Evolutionary conservation across 768 basidiomycete species (phyloP), one percentile per base, ranked within the genome.

Genomic region (Tulasnella sp.): DNA sequence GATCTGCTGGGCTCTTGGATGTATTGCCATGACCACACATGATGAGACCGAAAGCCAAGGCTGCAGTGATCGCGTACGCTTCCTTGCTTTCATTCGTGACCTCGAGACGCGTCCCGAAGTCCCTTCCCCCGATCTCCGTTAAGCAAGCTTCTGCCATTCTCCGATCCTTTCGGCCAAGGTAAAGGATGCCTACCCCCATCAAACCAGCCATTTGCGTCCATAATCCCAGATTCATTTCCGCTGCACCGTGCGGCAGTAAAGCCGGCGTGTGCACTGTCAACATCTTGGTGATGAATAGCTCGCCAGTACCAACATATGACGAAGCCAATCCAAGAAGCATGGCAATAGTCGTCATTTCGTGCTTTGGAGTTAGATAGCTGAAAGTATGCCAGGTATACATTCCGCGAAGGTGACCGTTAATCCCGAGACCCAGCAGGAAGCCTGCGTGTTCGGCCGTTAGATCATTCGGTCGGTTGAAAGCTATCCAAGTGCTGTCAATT

Each of bases 371-470:
- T 66, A 99, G 79, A 70, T 97, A 96, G 13, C 83, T 82, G 69
- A 95, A 97, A 0, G 93, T 93, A 70, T 96, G 91, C 88, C 93
- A 95, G 1, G 90, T 91, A 66, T 89, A 72, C 81, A 99, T 83
- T 61, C 85, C 83, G 64, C 84, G 82, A 62, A 98, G 76, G 69
- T 97, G 94, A 0, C 96, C 96, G 1, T 84, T 88, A 23, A 99
- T 75, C 0, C 96, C 96, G 8, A 99, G 78, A 15, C 90, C 96
- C 42, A 90, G 82, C 44, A 99, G 76, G 73, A 97, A 93, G 1
- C 96, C 96, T n/a, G 93, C 96, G 68, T 98, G 96, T 67, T 92
- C 85, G 0, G 94, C 83, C 3, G 88, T 93, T 55, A 94, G 78
- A 47, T 94, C 88, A 0, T 83, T 78, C 0, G 96, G 95, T 66